Evolutionary conservation across 169 alveolate species (phyloP), one percentile per base, ranked within the genome.

Genomic region (Babesia caballi): DNA sequence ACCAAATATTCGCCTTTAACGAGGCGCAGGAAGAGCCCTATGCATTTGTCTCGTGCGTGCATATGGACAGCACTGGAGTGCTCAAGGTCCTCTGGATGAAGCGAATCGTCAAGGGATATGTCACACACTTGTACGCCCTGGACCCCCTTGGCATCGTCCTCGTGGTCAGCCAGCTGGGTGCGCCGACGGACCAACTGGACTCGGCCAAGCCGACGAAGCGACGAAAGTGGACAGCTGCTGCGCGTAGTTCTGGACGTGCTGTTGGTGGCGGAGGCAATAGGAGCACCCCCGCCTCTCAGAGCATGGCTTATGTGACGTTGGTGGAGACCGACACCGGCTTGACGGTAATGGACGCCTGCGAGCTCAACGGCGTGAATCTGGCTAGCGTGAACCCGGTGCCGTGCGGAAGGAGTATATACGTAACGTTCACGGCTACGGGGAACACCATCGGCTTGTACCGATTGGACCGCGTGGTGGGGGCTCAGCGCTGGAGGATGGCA

Each of bases 81-180:
- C 17, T 27, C 7, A 21, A 51, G 11, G 47, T 69, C 0, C 21
- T n/a, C n/a, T 78, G 87, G 87, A 40, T 50, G 60, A 57, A 68
- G 30, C 19, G 51, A 14, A 25, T 78, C 30, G 36, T 11, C 53
- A 44, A 32, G 8, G 82, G 83, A 21, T 68, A 56, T 58, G 54
- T 63, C 8, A 78, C 87, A n/a, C 82, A 78, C 52, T 30, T 78
- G 50, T 51, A 35, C 36, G 19, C 51, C 5, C 7, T 69, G 0
- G 12, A 63, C 1, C 14, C n/a, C 25, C 46, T n/a, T 6, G 77
- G 66, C 23, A 14, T 65, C 15, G 63, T 65, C 23, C 32, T 59
- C 15, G 47, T 63, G 19, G 56, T 76, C 23, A 40, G 70, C 50
- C 85, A 76, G 51, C 9, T 50, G 5, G 51, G 53, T 11, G 36